Evolutionary conservation across 768 basidiomycete genomes (phyloP).

Genomic region (Boletus barrowsii): DNA sequence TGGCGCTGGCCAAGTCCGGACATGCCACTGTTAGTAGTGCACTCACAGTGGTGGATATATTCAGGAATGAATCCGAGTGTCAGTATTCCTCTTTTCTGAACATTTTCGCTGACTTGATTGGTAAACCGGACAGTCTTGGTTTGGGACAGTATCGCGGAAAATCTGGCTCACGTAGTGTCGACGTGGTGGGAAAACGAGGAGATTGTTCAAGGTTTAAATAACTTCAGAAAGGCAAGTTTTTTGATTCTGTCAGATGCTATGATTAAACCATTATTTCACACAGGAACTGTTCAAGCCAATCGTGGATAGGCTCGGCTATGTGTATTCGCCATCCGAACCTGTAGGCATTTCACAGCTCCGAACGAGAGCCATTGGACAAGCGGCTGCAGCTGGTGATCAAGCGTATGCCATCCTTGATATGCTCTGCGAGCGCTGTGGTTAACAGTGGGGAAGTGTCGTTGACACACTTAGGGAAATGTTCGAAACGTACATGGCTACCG

Average conservation of each 20-base stretch:
- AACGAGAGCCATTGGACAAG: constrained; percentile 63
- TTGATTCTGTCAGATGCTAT: not conserved
- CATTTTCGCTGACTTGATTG: not conserved
- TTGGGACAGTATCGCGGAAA: constrained; percentile 67
- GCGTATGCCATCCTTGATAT: constrained; percentile 23
- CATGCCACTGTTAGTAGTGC: constrained; percentile 73
- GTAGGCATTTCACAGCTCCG: constrained; percentile 70
- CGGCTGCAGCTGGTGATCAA: constrained; percentile 46
- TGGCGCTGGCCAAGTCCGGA: constrained; percentile 80
- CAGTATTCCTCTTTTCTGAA: constrained; percentile 24
- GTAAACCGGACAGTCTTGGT: constrained; percentile 59
- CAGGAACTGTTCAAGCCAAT: constrained; percentile 72
- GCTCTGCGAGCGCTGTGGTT: not conserved
- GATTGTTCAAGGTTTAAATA: constrained; percentile 52
- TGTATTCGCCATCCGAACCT: constrained; percentile 62
- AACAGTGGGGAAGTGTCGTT: constrained; percentile 53
- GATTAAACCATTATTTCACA: not conserved
- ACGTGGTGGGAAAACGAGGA: constrained; percentile 83
- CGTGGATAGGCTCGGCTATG: constrained; percentile 75
- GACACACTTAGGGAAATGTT: constrained; percentile 72
- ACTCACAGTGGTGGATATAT: constrained; percentile 65
- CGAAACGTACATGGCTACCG: constrained; percentile 61
- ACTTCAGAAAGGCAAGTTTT: constrained; percentile 53
- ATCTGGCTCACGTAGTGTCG: constrained; percentile 50
- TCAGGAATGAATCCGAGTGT: constrained; percentile 79